A percentile compares a stretch with the other conserved stretches of the same genome.
Conservation (phyloP, 1,284 basidiomycete species). For the Laetiporus sulphureus region DNA sequence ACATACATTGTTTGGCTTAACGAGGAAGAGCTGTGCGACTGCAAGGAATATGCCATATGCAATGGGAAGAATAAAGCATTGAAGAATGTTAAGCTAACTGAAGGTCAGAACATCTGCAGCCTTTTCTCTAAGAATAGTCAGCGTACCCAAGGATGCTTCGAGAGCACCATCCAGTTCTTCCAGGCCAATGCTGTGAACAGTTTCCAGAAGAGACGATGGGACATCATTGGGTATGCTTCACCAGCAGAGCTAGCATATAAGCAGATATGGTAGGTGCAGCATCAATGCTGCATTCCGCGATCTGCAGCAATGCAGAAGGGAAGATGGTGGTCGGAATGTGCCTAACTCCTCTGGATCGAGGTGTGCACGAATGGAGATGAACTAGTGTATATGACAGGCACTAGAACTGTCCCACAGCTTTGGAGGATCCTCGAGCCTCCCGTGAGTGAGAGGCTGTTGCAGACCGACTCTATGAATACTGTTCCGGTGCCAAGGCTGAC, state of each 20-base stretch:
- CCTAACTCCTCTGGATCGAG: too few relatives aligned
- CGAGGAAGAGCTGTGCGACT: slow-evolving; percentile 51
- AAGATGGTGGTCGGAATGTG: too few relatives aligned
- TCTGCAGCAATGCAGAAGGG: background rate
- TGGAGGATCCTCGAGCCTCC: too few relatives aligned
- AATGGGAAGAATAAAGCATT: slow-evolving; percentile 64
- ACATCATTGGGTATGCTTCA: slow-evolving; percentile 15
- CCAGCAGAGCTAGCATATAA: too few relatives aligned
- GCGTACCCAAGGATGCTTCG: slow-evolving; percentile 59
- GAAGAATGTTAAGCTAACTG: slow-evolving; percentile 50
- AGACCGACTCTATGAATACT: too few relatives aligned
- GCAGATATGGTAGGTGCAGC: too few relatives aligned
- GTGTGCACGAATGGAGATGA: too few relatives aligned
- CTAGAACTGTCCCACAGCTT: too few relatives aligned
- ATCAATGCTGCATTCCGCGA: background rate
- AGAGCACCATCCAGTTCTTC: slow-evolving; percentile 73
- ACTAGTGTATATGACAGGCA: too few relatives aligned
- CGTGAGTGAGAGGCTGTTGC: too few relatives aligned
- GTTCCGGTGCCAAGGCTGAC: too few relatives aligned
- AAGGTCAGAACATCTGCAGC: slow-evolving; percentile 28
- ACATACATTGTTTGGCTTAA: slow-evolving; percentile 50
- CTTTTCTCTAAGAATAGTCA: background rate
- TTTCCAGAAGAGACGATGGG: slow-evolving; percentile 48
- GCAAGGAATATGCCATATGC: slow-evolving; percentile 66
- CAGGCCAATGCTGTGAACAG: slow-evolving; percentile 58